Percentiles rank a stretch among this genome's conserved stretches.
Conservation (phyloP, 1,284 basidiomycete species). For the Mycosarcoma mackinlayi region DNA sequence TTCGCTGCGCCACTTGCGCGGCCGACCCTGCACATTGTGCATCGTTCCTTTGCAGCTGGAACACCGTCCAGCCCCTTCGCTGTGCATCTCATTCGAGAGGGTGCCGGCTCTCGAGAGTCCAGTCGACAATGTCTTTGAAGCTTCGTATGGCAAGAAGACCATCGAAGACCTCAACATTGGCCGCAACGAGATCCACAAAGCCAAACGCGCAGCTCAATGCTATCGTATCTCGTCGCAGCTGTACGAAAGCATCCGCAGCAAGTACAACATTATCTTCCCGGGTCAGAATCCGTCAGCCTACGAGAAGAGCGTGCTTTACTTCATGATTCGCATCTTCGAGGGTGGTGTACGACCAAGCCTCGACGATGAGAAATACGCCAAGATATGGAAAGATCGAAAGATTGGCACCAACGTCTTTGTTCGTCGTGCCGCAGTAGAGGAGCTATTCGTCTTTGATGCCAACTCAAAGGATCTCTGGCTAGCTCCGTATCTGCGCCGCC, state of each 20-base stretch:
- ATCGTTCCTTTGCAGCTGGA: constrained; percentile 32
- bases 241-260: constrained; percentile 24
- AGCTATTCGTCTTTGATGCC: constrained; percentile 5
- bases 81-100: constrained; percentile 4
- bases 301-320: constrained; percentile 31
- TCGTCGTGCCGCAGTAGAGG: constrained; percentile 16
- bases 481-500: constrained; percentile 22
- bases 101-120: constrained; percentile 6
- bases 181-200: constrained; percentile 25
- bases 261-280: constrained; percentile 41
- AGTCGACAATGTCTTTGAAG: constrained; percentile 18
- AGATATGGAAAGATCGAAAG: constrained; percentile 21
- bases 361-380: constrained; percentile 15
- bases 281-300: constrained; percentile 21
- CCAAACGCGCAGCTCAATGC: constrained; percentile 21
- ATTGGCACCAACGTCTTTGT: constrained; percentile 34
- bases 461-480: constrained; percentile 7
- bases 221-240: constrained; percentile 20
- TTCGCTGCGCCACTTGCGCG: constrained; percentile 5
- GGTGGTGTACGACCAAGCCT: constrained; percentile 23
- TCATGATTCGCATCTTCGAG: constrained; percentile 34
- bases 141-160: constrained; percentile 9
- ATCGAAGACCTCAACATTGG: constrained; percentile 22
- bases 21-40: constrained; percentile 15
- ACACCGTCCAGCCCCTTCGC: constrained; percentile 13